Base-by-base conservation (phyloP, 2,329 filamentous ascomycete species). In the Xylariaceae sp. region DNA sequence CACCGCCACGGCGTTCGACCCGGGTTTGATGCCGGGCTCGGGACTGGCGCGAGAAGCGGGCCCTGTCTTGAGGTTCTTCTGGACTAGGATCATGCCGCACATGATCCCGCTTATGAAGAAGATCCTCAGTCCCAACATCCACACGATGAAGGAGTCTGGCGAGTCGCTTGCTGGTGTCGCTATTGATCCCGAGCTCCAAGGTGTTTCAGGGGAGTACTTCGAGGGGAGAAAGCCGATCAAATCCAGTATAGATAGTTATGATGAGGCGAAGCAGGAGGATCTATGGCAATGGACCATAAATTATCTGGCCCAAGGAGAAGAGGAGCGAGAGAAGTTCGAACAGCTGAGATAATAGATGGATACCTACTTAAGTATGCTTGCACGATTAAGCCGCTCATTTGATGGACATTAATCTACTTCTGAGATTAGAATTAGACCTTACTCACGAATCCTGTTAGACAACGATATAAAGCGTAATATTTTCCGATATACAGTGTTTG, bases 21-120 rank as follows among this genome's bases (percentile, higher is more conserved):
- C 73, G 2, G 72, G 72, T 1, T 59, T 75, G 6, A 74, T 76
- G 72, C 71, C 71, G 0, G 71, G 70, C 0, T 73, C 72, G 5
- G 67, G 65, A 0, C 55, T 76, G 2, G 65, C 57, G 2, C 64
- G 72, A 19, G 63, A 71, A 19, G 56, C 51, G 2, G 40, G 20
- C 8, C 22, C 32, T 1, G 1, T 68, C 0, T 22, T 57, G 40
- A 51, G 49, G 2, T 73, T 66, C 22, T 1, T 71, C 1, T 72
- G 63, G 61, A 39, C 51, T 2, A 42, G 55, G 3, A 49, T 76
- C 3, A 8, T 73, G 29, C 67, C 68, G 1, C 42, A 44, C 0
- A 37, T 70, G 1, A 49, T 70, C 2, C 64, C 65, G 6, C 38
- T 75, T 11, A 35, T 74, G 33, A 55, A 64, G n/a, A 6, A 61